Evolutionary conservation across 345 rosid genomes (phyloP).

Genomic region (Eucalyptus cloeziana): DNA sequence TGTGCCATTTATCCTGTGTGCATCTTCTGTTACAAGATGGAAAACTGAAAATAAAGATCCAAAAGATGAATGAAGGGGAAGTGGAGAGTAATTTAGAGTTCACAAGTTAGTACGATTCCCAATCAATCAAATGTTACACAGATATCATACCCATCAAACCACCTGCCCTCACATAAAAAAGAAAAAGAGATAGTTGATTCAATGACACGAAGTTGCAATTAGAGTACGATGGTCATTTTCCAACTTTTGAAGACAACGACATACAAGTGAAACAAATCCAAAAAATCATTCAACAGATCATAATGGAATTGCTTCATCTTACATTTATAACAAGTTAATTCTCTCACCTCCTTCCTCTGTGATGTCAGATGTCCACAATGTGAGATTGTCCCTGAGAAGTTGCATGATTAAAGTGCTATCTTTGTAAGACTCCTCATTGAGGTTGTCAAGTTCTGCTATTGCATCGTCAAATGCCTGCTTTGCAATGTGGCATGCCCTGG

Average conservation of each 20-base stretch:
- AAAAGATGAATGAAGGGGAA: not conserved
- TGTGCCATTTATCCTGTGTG: slow-evolving; percentile 7
- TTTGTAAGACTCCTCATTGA: slow-evolving; percentile 28
- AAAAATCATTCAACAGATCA: not conserved
- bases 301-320: not conserved
- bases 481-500: slow-evolving; percentile 28
- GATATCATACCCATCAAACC: not conserved
- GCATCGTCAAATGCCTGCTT: slow-evolving; percentile 31
- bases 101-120: not conserved
- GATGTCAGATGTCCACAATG: slow-evolving; percentile 25
- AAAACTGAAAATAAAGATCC: not conserved
- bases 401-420: slow-evolving; percentile 32
- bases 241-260: not conserved
- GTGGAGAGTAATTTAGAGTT: not conserved
- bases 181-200: not conserved
- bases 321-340: not conserved
- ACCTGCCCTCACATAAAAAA: not conserved
- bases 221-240: not conserved
- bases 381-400: slow-evolving; percentile 32
- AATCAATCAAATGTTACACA: not conserved
- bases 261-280: not conserved
- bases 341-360: slow-evolving; percentile 22
- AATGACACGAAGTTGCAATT: not conserved
- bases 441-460: slow-evolving; percentile 19
- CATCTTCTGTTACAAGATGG: slow-evolving; percentile 8